phyloP scores from a whole-genome alignment of 768 basidiomycete species.

The Holtermannia corniformis region DNA sequence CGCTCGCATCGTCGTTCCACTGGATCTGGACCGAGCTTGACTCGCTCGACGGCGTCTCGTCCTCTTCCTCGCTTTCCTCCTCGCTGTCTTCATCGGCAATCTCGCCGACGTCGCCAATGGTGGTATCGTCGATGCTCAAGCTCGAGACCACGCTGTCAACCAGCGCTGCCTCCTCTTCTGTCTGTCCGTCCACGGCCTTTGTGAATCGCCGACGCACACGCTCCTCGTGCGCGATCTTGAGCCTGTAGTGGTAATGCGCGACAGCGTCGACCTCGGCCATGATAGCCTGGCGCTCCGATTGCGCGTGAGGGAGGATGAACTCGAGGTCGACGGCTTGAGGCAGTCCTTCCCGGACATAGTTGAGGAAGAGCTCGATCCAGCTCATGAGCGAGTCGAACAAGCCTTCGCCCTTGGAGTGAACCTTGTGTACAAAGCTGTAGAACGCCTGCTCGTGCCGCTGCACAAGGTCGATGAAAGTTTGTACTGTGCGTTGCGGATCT shows the following conservation, averaged over 20 bases:
- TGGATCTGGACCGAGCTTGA: not conserved
- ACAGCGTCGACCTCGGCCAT: conserved; percentile 80
- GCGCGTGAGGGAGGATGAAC: conserved; percentile 74
- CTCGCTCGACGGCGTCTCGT: conserved; percentile 14
- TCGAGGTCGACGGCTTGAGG: conserved; percentile 69
- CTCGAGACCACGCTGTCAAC: conserved; percentile 73
- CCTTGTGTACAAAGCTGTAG: conserved; percentile 96
- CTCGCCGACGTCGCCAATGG: conserved; percentile 54
- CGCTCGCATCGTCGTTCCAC: not conserved
- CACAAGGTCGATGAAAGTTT: conserved; percentile 85
- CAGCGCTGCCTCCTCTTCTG: conserved; percentile 75
- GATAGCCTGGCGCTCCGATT: conserved; percentile 63
- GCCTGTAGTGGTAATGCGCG: conserved; percentile 83
- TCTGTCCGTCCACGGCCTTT: conserved; percentile 49
- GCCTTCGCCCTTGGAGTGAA: conserved; percentile 90
- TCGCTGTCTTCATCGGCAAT: conserved; percentile 62
- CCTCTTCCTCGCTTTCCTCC: conserved; percentile 47
- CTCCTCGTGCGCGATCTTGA: conserved; percentile 86
- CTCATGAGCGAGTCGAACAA: conserved; percentile 89
- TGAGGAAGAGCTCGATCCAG: conserved; percentile 94
- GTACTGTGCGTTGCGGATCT: conserved; percentile 76
- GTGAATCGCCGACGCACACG: conserved; percentile 80
- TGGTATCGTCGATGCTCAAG: conserved; percentile 69
- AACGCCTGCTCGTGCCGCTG: conserved; percentile 90
- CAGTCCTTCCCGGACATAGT: conserved; percentile 78